Percentiles rank a stretch among this genome's conserved stretches.
Evolutionary conservation across 106 monocot genomes (phyloP).

Genomic region (Agapanthus africanus): DNA sequence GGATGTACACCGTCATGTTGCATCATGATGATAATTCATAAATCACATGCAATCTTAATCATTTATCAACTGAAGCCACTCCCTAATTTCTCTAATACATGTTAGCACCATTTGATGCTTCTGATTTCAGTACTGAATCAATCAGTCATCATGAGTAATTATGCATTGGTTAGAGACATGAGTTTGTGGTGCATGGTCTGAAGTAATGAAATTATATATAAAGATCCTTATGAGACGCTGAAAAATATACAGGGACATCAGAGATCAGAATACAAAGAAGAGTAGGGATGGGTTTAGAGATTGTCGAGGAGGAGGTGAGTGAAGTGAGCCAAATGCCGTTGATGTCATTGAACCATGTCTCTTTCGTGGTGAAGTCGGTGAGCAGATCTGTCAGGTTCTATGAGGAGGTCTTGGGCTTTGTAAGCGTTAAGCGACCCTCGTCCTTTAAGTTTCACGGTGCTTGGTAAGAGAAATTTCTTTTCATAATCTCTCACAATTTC

Average conservation of each 20-base stretch:
- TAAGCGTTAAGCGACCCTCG: constrained; percentile 48
- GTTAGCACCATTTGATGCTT: constrained; percentile 4
- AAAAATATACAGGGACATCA: background rate
- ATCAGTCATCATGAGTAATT: no score
- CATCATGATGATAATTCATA: background rate
- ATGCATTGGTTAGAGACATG: background rate
- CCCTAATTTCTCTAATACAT: background rate
- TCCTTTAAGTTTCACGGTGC: constrained; percentile 65
- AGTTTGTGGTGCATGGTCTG: background rate
- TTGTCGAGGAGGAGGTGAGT: constrained; percentile 27
- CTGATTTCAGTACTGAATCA: constrained; percentile 10
- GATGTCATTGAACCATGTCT: constrained; percentile 54
- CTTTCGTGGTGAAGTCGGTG: constrained; percentile 51
- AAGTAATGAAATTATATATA: background rate
- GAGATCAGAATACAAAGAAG: background rate
- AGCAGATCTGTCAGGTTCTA: constrained; percentile 50
- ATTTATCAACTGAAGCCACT: background rate
- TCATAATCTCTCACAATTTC: background rate
- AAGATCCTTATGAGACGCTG: background rate
- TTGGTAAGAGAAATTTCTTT: constrained; percentile 27
- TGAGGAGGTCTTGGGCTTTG: constrained; percentile 53
- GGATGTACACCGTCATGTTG: background rate
- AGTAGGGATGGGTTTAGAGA: constrained; percentile 27
- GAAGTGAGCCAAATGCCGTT: constrained; percentile 19
- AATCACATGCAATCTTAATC: background rate